A percentile compares a stretch with the other conserved stretches of the same genome.
These are phyloP conservation scores for Rusavskia elegans DNA, from an alignment of 495 filamentous ascomycete genomes.

Conservation along the genomic window DNA sequence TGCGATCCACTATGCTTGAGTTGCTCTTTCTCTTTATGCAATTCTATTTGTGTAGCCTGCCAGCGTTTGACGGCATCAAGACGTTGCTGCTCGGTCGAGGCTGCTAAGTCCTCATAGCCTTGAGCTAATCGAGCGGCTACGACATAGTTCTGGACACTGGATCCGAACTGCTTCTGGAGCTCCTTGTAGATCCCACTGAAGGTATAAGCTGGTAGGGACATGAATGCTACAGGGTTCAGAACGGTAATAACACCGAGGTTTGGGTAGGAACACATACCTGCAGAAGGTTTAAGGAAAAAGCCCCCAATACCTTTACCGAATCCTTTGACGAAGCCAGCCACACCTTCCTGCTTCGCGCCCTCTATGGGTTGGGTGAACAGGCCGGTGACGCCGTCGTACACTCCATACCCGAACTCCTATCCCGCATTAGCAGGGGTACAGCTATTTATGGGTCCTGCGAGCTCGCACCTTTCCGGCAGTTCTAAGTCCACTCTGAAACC, in stretches of 20 bases:
- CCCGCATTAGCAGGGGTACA: constrained; percentile 1
- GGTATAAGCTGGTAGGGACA: constrained; percentile 46
- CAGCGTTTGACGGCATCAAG: constrained; percentile 41
- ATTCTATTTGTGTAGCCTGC: constrained; percentile 33
- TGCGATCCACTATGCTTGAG: constrained; percentile 8
- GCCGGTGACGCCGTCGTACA: constrained; percentile 58
- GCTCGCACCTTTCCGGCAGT: constrained; percentile 36
- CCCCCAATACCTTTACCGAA: constrained; percentile 63
- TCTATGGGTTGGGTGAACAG: constrained; percentile 52
- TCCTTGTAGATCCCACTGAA: constrained; percentile 64
- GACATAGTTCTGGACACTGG: constrained; percentile 53
- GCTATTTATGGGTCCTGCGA: not conserved
- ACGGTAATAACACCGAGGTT: too few species aligned
- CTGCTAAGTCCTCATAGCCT: constrained; percentile 45
- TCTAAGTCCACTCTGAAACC: constrained; percentile 48
- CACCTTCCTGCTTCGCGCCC: constrained; percentile 53
- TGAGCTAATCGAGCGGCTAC: constrained; percentile 55
- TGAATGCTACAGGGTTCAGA: not conserved
- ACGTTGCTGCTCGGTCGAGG: constrained; percentile 33
- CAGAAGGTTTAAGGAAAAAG: constrained; percentile 49
- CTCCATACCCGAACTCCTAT: constrained; percentile 46
- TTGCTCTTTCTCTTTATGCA: constrained; percentile 29
- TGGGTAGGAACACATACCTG: constrained; percentile 22
- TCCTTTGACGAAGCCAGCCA: constrained; percentile 55
- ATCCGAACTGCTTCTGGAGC: constrained; percentile 44